A percentile compares a stretch with the other conserved stretches of the same genome.
phyloP scores from a whole-genome alignment of 2,329 filamentous ascomycete species.

The Diaporthe sp. region DNA sequence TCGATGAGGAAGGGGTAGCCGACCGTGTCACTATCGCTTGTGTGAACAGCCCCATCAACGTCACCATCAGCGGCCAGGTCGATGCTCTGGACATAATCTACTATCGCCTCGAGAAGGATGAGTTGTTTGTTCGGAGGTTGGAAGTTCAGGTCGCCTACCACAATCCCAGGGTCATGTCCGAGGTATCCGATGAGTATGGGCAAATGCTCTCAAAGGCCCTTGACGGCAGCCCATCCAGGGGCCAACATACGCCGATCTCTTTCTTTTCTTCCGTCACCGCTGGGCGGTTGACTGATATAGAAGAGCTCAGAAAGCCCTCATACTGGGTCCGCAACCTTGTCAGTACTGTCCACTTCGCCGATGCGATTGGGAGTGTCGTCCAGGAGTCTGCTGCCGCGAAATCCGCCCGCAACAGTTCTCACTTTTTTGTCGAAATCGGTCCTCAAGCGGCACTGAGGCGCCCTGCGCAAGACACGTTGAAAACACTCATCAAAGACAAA shows the following conservation, averaged over 20 bases:
- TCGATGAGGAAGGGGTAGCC: neutral
- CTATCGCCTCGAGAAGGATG: slow-evolving; percentile 6
- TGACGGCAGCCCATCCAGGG: too few relatives aligned
- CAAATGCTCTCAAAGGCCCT: neutral
- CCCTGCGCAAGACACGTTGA: neutral
- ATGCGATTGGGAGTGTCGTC: neutral
- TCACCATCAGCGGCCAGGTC: slow-evolving; percentile 6
- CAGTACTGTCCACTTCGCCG: neutral
- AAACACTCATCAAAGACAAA: neutral
- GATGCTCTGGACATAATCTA: slow-evolving; percentile 9
- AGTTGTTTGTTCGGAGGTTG: neutral
- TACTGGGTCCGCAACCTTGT: slow-evolving; percentile 1
- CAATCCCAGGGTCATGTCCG: slow-evolving; percentile 24
- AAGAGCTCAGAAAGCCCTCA: neutral
- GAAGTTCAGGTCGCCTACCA: slow-evolving; percentile 21
- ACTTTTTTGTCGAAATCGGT: slow-evolving; percentile 1
- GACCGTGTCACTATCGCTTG: slow-evolving; percentile 14
- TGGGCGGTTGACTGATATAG: neutral
- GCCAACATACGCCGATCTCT: neutral
- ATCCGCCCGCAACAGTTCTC: neutral
- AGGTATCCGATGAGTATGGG: slow-evolving; percentile 43
- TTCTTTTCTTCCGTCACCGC: neutral
- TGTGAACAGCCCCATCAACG: slow-evolving; percentile 19
- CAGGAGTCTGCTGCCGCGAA: neutral
- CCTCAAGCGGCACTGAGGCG: slow-evolving; percentile 4